Evolutionary conservation across 768 basidiomycete species (phyloP), one percentile per base, ranked within the genome.

Genomic region (Psilocybe cyanescens): DNA sequence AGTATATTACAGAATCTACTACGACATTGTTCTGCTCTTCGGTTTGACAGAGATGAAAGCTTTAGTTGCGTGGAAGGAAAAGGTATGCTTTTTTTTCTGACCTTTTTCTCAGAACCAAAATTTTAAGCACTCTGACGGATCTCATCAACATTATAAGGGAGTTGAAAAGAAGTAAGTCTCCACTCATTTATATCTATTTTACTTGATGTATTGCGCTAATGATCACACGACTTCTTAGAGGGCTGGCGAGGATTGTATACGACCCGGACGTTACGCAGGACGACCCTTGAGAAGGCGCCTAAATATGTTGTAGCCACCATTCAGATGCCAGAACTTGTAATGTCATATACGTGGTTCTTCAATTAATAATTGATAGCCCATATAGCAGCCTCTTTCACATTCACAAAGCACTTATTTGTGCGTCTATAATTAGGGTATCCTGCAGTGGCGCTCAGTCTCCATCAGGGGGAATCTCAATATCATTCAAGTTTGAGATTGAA

Each of bases 1-100:
- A 31, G 46, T 63, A 44, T 76, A 70, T 47, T 79, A 68, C 58
- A 51, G 57, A 47, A 57, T 77, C 19, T 55, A 72, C 3, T 79
- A 67, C 50, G 72, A 76, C 9, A 69, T 83, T 1, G 67, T 82
- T 8, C 64, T 84, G 17, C 71, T 78, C 7, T 82, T 84, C 54
- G 83, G 83, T 4, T 61, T 81, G 46, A 83, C 83, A 1, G 83
- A 85, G 62, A 66, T 83, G 61, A 77, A 72, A 56, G 83, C 81
- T 0, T 76, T 80, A 41, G 74, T 83, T 57, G 67, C 71, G 44
- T 84, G 82, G 82, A 64, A 70, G 58, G 81, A 83, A 39, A 75
- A 79, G 51, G 83, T 66, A 9, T 76, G 75, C 33, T 55, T 41
- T 28, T 35, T 19, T 14, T 41, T n/a, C 50, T 49, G 55, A 16